phyloP scores from a whole-genome alignment of 768 basidiomycete species.

The Calocera cornea region DNA sequence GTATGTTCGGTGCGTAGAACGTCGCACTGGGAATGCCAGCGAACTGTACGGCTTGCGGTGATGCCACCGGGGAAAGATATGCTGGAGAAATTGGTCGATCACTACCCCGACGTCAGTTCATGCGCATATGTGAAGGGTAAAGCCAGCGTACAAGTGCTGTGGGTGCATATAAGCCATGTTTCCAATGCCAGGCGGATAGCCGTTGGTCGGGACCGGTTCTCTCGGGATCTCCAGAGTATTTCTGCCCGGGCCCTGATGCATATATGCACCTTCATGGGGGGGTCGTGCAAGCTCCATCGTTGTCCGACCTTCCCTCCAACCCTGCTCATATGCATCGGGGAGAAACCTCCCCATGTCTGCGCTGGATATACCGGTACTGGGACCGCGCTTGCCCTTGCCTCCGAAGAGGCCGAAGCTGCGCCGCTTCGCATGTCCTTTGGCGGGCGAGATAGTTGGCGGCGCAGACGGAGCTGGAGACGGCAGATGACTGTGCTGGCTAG shows the following conservation, averaged over 20 bases:
- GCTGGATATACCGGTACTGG: too few relatives aligned
- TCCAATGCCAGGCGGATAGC: neutral
- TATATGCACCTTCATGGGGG: too few relatives aligned
- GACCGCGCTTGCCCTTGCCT: too few relatives aligned
- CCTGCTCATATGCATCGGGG: too few relatives aligned
- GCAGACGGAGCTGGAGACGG: neutral
- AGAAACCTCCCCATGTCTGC: too few relatives aligned
- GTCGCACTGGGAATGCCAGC: neutral
- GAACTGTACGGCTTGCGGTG: neutral
- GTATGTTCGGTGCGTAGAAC: neutral
- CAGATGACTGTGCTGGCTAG: neutral
- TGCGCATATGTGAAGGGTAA: neutral
- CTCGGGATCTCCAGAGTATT: neutral
- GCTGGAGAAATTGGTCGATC: neutral
- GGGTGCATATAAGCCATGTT: neutral
- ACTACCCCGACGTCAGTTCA: neutral
- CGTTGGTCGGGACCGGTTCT: neutral
- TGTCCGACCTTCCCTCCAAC: too few relatives aligned
- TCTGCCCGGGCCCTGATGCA: neutral
- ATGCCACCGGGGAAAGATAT: neutral
- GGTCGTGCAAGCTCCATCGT: too few relatives aligned
- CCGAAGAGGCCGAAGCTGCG: too few relatives aligned
- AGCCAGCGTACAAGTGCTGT: neutral
- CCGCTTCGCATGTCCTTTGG: neutral
- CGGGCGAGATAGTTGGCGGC: neutral